phyloP scores from a whole-genome alignment of 805 yeast species.

The Starmera pachycereana region DNA sequence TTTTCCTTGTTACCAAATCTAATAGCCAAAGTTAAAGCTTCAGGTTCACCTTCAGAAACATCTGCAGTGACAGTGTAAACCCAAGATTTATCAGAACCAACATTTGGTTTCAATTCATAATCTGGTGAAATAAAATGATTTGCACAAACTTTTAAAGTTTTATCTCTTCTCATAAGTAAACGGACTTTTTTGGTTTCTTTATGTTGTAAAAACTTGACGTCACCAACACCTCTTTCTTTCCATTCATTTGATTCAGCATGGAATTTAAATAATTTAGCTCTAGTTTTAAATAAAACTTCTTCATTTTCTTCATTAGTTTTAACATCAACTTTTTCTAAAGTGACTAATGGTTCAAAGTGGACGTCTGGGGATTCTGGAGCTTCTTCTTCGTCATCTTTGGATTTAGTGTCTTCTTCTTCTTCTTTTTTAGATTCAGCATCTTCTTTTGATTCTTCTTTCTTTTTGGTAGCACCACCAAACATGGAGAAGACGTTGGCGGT shows the following conservation, averaged over 20 bases:
- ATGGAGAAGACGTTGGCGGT: conserved; percentile 80
- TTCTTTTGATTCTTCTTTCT: conserved; percentile 34
- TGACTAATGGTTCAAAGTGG: conserved; percentile 93
- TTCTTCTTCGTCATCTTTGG: conserved; percentile 25
- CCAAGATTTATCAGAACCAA: conserved; percentile 98
- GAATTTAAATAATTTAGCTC: conserved; percentile 93
- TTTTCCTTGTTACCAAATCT: conserved; percentile 88
- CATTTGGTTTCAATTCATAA: conserved; percentile 79
- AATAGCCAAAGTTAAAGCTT: conserved; percentile 93
- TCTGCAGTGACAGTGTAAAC: conserved; percentile 93
- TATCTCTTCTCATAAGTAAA: conserved; percentile 97
- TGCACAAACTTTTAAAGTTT: conserved; percentile 96
- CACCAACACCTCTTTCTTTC: conserved; percentile 99
- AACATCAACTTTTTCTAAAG: conserved; percentile 91
- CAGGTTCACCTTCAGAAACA: conserved; percentile 90
- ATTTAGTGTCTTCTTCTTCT: conserved; percentile 20
- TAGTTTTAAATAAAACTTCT: conserved; percentile 70
- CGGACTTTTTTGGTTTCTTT: conserved; percentile 75
- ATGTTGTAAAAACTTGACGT: conserved; percentile 90
- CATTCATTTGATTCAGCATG: conserved; percentile 81
- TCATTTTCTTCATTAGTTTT: conserved; percentile 93
- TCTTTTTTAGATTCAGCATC: conserved; percentile 9
- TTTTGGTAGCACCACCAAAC: conserved; percentile 87
- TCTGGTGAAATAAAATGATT: conserved; percentile 84
- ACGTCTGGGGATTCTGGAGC: conserved; percentile 39